These are phyloP conservation scores for Lactifluus rugatus DNA, from an alignment of 768 basidiomycete species.

Conservation along the genomic window DNA sequence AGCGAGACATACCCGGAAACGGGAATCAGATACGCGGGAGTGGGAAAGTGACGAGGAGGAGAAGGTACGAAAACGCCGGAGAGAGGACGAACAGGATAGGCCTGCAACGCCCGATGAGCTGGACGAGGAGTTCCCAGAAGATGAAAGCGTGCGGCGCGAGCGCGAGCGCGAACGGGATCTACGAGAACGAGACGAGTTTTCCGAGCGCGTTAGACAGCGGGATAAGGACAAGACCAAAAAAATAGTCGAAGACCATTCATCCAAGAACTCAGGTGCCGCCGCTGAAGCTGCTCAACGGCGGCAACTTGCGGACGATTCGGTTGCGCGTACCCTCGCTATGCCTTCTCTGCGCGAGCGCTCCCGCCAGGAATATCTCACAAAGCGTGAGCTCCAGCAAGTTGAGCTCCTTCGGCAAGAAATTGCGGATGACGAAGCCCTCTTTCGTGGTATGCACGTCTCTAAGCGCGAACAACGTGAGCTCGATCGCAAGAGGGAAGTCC, in stretches of 20 bases:
- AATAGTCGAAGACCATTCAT: constrained; percentile 85
- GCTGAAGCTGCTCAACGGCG: constrained; percentile 77
- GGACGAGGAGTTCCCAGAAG: constrained; percentile 47
- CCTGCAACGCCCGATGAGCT: constrained; percentile 30
- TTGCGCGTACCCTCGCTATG: constrained; percentile 40
- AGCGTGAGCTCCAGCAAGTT: constrained; percentile 92
- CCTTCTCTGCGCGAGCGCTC: constrained; percentile 79
- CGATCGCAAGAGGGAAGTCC: constrained; percentile 84
- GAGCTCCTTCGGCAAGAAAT: constrained; percentile 90
- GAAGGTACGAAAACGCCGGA: constrained; percentile 53
- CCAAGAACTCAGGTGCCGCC: constrained; percentile 59
- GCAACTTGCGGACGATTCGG: constrained; percentile 58
- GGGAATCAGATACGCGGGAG: constrained; percentile 70
- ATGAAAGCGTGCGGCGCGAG: constrained; percentile 61
- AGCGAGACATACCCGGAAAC: constrained; percentile 63
- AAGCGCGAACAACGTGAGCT: constrained; percentile 73
- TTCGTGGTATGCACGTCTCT: constrained; percentile 84
- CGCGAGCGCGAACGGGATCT: constrained; percentile 69
- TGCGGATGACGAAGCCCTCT: constrained; percentile 85
- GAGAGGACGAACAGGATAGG: constrained; percentile 35
- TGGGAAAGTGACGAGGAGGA: constrained; percentile 94
- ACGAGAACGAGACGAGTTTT: constrained; percentile 86
- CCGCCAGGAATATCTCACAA: constrained; percentile 91
- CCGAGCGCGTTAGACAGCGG: constrained; percentile 72
- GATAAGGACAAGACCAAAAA: constrained; percentile 85